Conservation (phyloP, 768 basidiomycete genomes). For the Candolleomyces eurysporus region DNA sequence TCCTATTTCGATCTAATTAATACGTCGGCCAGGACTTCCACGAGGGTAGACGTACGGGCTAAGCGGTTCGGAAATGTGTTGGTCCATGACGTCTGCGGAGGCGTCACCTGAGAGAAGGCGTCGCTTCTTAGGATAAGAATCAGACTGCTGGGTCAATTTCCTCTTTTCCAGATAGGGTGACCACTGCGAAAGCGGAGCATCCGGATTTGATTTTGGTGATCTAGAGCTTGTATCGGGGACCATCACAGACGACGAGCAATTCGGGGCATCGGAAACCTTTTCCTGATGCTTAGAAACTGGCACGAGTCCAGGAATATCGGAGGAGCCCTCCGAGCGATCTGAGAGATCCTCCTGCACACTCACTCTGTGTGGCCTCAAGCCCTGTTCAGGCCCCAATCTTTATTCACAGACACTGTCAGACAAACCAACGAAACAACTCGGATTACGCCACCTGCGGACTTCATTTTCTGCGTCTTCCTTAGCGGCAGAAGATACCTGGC, state of each 20-base stretch:
- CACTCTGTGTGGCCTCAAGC: background rate
- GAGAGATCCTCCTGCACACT: background rate
- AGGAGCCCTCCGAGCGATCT: background rate
- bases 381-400: conserved; percentile 1
- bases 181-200: background rate
- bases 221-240: no score
- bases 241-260: no score
- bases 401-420: background rate
- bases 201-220: background rate
- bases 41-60: conserved; percentile 2
- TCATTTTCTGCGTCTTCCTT: conserved; percentile 1
- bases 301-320: background rate
- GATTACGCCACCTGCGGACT: conserved; percentile 1
- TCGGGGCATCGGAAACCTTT: no score
- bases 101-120: background rate
- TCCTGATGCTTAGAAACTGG: no score
- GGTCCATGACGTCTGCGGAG: background rate
- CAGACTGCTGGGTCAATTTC: background rate
- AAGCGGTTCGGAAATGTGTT: background rate
- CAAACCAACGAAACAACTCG: background rate
- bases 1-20: background rate
- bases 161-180: background rate
- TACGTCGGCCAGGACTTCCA: background rate
- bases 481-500: background rate
- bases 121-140: background rate